A percentile compares a stretch with the other conserved stretches of the same genome.
Evolutionary conservation across 1,139 yeast genomes (phyloP).

Genomic region (Nakaseomyces sp.): DNA sequence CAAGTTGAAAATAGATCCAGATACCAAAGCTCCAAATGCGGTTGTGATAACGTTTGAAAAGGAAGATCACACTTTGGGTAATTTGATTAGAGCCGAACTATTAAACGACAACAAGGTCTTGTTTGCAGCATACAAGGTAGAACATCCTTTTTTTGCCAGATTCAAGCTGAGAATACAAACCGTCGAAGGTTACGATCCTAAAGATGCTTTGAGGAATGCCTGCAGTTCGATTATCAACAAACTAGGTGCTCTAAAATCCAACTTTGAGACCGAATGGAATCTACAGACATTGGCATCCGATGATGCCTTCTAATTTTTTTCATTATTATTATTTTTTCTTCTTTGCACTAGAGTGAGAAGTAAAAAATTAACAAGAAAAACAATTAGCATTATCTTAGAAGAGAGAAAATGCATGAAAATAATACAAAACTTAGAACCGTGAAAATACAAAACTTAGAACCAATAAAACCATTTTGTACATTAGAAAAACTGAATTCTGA

Average conservation of each 20-base stretch:
- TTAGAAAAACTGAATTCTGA: too few species aligned
- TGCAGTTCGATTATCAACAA: slow-evolving; percentile 76
- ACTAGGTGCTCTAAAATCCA: slow-evolving; percentile 61
- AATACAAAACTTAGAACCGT: too few species aligned
- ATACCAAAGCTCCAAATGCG: slow-evolving; percentile 91
- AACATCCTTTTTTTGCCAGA: slow-evolving; percentile 94
- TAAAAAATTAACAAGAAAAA: too few species aligned
- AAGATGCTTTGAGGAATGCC: slow-evolving; percentile 82
- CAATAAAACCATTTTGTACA: too few species aligned
- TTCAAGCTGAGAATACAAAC: slow-evolving; percentile 91
- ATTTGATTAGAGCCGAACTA: slow-evolving; percentile 76
- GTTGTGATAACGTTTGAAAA: slow-evolving; percentile 87
- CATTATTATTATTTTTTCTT: too few species aligned
- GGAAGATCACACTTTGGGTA: slow-evolving; percentile 95
- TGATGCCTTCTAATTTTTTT: slow-evolving; percentile 23
- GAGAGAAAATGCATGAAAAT: too few species aligned
- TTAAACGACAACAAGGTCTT: slow-evolving; percentile 78
- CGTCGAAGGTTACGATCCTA: slow-evolving; percentile 87
- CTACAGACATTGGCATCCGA: slow-evolving; percentile 69
- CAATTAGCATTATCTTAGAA: background rate
- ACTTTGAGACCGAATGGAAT: slow-evolving; percentile 88
- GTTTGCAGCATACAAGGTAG: slow-evolving; percentile 95
- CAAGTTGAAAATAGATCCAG: slow-evolving; percentile 82
- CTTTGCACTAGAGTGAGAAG: too few species aligned
- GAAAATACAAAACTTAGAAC: too few species aligned